These are phyloP conservation scores for Senna siamea DNA, from an alignment of 306 rosid genomes.

Conservation along the genomic window DNA sequence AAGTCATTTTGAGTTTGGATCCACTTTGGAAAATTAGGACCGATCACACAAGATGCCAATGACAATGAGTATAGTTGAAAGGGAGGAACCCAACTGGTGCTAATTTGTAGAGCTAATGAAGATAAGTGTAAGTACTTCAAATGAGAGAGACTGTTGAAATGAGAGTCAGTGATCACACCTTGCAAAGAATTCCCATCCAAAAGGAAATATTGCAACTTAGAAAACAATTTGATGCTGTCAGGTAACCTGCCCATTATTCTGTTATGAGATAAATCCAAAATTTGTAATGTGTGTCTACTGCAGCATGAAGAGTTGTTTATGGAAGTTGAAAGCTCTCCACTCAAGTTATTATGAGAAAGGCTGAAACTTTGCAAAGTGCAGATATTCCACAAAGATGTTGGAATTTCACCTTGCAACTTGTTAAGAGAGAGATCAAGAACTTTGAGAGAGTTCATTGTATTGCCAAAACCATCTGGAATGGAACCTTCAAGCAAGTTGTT, in stretches of 20 bases:
- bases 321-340: not conserved
- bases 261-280: not conserved
- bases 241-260: not conserved
- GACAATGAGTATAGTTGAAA: rapidly evolving
- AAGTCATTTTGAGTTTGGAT: not conserved
- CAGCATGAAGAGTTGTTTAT: constrained; percentile 4
- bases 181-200: too few species aligned
- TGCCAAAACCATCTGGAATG: constrained; percentile 22
- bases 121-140: rapidly evolving
- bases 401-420: constrained; percentile 15
- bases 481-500: not conserved
- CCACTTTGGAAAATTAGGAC: constrained; percentile 35
- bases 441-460: constrained; percentile 21
- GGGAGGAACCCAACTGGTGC: constrained; percentile 4
- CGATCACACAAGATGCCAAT: constrained; percentile 27
- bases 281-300: not conserved
- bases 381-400: not conserved
- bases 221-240: too few species aligned
- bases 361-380: not conserved
- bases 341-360: not conserved
- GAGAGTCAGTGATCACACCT: constrained; percentile 5
- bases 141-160: constrained; percentile 4
- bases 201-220: too few species aligned
- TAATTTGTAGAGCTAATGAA: constrained; percentile 4
- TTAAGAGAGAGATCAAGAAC: rapidly evolving